Base-by-base conservation (phyloP, 2,329 filamentous ascomycete species). In the Periconia macrospinosa region DNA sequence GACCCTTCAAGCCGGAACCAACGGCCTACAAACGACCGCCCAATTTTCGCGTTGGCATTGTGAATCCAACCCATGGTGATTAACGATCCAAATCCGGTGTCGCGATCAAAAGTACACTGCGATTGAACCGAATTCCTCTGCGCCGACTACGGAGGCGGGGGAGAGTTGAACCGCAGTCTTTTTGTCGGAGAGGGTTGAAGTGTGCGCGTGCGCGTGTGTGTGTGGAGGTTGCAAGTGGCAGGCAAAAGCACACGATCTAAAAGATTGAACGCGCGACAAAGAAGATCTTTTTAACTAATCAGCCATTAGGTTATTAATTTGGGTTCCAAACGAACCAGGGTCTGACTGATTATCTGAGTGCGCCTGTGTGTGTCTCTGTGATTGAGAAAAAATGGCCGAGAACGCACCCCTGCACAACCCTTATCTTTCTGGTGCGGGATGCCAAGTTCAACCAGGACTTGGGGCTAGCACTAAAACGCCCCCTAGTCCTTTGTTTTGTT, bases 1-100 rank as follows among this genome's bases (percentile, higher is more conserved):
- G 84, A 91, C 60, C 89, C 89, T 57, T 95, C 90, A 41, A 96
- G 84, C 61, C 86, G 84, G 76, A 96, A 96, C 60, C 75, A 76
- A 50, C 57, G 65, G 56, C 73, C 73, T 55, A 74, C 65, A 14
- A 65, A 42, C 47, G 71, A 71, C 60, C 62, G 60, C 33, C 71
- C 73, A 50, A 75, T 57, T 43, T 60, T 64, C 23, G 59, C 45
- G 52, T 76, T 75, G 55, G 63, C 58, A 44, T 68, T 69, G 44
- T 74, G 63, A 49, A 72, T 50, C 60, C 68, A 72, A 51, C 60
- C 55, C 69, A 72, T 73, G 15, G 33, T 37, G 33, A 30, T 57
- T 60, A 60, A 52, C 23, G 45, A 20, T 44, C 19, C 2, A 23
- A 17, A 42, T 3, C 11, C 11, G 33, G 5, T 37, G 15, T 37